These are phyloP conservation scores for Quillaja saponaria DNA, from an alignment of 306 rosid genomes.

Conservation along the genomic window DNA sequence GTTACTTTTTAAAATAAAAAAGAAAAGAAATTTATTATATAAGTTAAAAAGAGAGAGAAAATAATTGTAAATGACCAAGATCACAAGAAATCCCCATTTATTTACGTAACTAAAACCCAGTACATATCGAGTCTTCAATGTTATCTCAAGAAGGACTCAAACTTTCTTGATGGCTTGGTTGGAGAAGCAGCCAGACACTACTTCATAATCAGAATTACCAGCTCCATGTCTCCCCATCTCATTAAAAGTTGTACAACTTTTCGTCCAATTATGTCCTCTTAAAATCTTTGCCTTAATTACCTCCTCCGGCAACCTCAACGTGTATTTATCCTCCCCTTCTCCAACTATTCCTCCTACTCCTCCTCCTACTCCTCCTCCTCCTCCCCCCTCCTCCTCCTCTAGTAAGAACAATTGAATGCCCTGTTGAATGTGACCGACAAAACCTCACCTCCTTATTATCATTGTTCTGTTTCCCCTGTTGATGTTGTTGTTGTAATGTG, in stretches of 20 bases:
- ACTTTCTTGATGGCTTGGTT: neutral
- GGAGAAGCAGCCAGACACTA: conserved; percentile 20
- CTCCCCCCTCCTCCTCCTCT: conserved; percentile 32
- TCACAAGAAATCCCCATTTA: too few relatives aligned
- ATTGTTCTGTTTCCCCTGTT: neutral
- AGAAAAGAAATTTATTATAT: too few relatives aligned
- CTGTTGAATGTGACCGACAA: conserved; percentile 65
- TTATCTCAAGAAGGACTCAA: conserved; percentile 5
- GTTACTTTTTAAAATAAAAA: neutral
- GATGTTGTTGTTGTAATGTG: neutral
- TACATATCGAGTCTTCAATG: too few relatives aligned
- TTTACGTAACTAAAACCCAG: too few relatives aligned
- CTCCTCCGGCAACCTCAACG: conserved; percentile 52
- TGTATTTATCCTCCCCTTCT: conserved; percentile 41
- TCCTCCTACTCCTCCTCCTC: conserved; percentile 16
- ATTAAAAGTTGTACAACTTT: conserved; percentile 47
- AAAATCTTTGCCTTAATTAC: conserved; percentile 30
- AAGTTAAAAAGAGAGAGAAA: too few relatives aligned
- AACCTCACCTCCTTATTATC: conserved; percentile 24
- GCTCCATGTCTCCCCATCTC: conserved; percentile 36
- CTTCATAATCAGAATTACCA: conserved; percentile 42
- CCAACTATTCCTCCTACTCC: neutral
- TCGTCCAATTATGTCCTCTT: conserved; percentile 44
- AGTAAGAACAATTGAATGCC: conserved; percentile 59
- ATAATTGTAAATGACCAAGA: too few relatives aligned